These are phyloP conservation scores for Streptanthus diversifolius DNA, from an alignment of 345 rosid species.

Conservation along the genomic window DNA sequence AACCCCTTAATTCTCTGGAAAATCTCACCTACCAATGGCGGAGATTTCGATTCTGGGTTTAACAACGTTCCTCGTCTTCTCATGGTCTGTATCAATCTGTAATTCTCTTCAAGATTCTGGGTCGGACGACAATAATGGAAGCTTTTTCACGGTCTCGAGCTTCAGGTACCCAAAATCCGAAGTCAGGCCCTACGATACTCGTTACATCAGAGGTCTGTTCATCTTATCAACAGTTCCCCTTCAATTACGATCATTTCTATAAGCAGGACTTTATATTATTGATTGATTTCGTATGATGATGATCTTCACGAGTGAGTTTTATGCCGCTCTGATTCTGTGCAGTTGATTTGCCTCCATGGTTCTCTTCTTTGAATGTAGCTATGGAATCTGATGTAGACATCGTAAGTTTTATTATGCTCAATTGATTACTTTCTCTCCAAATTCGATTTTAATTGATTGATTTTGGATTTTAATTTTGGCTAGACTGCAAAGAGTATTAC, in stretches of 20 bases:
- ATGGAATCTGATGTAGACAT: conserved; percentile 75
- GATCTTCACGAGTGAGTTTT: background rate
- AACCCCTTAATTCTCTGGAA: conserved; percentile 16
- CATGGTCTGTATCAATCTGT: conserved; percentile 6
- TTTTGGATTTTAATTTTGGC: background rate
- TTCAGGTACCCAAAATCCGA: conserved; percentile 60
- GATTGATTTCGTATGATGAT: background rate
- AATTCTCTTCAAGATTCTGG: conserved; percentile 14
- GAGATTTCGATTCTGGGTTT: conserved; percentile 9
- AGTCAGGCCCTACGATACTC: conserved; percentile 58
- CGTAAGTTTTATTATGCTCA: conserved; percentile 47
- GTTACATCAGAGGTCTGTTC: conserved; percentile 65
- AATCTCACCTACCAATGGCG: conserved; percentile 10
- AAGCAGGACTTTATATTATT: background rate
- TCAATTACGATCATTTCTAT: background rate
- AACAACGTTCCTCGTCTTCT: background rate
- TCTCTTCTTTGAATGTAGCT: conserved; percentile 68
- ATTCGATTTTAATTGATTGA: background rate
- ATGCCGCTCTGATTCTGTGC: conserved; percentile 27
- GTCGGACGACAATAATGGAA: conserved; percentile 15
- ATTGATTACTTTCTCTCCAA: background rate
- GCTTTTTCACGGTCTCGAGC: conserved; percentile 55
- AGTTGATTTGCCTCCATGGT: conserved; percentile 96
- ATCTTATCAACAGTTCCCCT: background rate
- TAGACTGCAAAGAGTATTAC: conserved; percentile 50